phyloP scores from a whole-genome alignment of 1,139 yeast genomes.

The Starmera stellimalicola region DNA sequence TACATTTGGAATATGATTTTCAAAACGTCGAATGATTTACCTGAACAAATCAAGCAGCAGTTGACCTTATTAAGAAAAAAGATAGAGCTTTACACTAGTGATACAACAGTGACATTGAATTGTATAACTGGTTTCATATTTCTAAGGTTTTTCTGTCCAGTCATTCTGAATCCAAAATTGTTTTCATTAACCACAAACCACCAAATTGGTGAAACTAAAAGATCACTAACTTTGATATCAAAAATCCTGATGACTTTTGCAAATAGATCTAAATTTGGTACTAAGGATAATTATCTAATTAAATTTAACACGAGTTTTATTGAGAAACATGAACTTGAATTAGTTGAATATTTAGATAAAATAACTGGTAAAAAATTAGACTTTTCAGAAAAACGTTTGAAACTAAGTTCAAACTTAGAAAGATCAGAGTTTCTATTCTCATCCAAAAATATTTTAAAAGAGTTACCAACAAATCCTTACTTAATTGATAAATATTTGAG shows the following conservation, averaged over 20 bases:
- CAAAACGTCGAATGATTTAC: constrained; percentile 66
- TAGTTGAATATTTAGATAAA: constrained; percentile 59
- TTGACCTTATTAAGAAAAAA: constrained; percentile 48
- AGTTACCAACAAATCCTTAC: constrained; percentile 59
- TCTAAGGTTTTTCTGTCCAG: constrained; percentile 84
- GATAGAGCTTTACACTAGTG: constrained; percentile 49
- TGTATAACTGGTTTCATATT: constrained; percentile 80
- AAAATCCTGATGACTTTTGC: constrained; percentile 75
- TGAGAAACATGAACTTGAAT: constrained; percentile 44
- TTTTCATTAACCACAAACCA: constrained; percentile 65
- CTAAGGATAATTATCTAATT: constrained; percentile 77
- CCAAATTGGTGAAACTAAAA: constrained; percentile 60
- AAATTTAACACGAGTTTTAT: constrained; percentile 58
- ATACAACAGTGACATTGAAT: constrained; percentile 38
- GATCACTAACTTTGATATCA: constrained; percentile 77
- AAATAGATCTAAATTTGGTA: constrained; percentile 61
- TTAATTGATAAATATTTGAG: constrained; percentile 58
- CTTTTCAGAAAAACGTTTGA: constrained; percentile 48
- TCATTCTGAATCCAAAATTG: constrained; percentile 78
- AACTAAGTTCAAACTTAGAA: constrained; percentile 47
- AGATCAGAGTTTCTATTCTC: constrained; percentile 25
- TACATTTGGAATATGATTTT: constrained; percentile 68
- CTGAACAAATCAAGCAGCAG: constrained; percentile 55
- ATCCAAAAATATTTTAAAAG: constrained; percentile 36
- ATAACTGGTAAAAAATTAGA: constrained; percentile 66